Conservation (phyloP, 1,284 basidiomycete species). For the Abortiporus biennis region DNA sequence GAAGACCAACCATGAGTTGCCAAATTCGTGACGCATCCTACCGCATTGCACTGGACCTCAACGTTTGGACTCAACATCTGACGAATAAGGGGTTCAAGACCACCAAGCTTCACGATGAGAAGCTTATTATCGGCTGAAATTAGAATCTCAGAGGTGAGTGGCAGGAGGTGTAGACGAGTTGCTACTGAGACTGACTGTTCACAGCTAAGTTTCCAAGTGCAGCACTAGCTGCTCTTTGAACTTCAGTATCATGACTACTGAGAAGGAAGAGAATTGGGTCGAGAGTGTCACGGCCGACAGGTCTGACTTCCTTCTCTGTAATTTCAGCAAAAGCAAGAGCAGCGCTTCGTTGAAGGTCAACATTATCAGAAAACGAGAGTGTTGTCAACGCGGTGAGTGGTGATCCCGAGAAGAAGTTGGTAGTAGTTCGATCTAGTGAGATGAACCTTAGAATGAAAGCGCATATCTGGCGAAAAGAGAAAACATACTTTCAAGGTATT, state of each 20-base stretch:
- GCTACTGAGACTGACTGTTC: constrained; percentile 77
- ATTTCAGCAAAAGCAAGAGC: constrained; percentile 99
- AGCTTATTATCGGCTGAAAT: constrained; percentile 93
- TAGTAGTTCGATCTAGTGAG: constrained; percentile 87
- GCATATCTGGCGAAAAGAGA: constrained; percentile 1
- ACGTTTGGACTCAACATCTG: constrained; percentile 99
- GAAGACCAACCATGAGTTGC: constrained; percentile 85
- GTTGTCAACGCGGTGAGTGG: constrained; percentile 94
- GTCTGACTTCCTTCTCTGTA: constrained; percentile 98
- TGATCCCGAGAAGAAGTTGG: constrained; percentile 93
- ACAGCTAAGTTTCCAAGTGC: constrained; percentile 99
- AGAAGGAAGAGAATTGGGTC: constrained; percentile 98
- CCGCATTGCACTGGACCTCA: constrained; percentile 99
- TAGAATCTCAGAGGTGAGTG: constrained; percentile 7
- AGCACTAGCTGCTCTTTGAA: constrained; percentile 96
- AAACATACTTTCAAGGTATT: constrained; percentile 92
- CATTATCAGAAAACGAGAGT: constrained; percentile 98
- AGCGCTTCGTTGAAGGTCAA: constrained; percentile 96
- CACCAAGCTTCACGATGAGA: constrained; percentile 96
- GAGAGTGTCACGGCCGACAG: constrained; percentile 94
- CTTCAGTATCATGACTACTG: constrained; percentile 97
- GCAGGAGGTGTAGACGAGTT: not conserved
- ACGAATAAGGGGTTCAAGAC: constrained; percentile 95
- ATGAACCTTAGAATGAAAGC: constrained; percentile 6
- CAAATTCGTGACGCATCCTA: constrained; percentile 98